Percentiles rank a stretch among this genome's conserved stretches.
Conservation (phyloP, 495 filamentous ascomycete species). For the Neurospora tetrasperma region DNA sequence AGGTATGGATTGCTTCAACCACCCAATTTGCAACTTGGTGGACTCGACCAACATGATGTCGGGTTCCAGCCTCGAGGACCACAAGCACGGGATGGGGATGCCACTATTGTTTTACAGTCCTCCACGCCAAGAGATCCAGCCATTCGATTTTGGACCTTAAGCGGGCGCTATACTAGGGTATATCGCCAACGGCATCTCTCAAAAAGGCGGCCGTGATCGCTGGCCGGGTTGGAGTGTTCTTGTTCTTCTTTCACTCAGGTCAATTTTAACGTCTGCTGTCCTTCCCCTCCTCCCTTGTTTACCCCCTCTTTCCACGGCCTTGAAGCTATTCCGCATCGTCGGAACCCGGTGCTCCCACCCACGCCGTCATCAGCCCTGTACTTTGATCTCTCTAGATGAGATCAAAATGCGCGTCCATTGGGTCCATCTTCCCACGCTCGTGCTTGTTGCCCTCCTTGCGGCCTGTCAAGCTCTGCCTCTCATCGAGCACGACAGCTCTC, state of each 20-base stretch:
- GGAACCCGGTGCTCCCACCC: background rate
- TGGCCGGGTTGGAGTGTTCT: background rate
- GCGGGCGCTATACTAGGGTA: background rate
- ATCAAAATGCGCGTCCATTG: constrained; percentile 14
- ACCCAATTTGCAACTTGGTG: constrained; percentile 7
- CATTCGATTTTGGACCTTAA: background rate
- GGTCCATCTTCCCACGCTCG: background rate
- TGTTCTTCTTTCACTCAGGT: background rate
- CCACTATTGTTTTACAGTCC: background rate
- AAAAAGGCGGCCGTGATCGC: background rate
- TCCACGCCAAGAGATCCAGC: background rate
- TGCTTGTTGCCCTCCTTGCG: constrained; percentile 1
- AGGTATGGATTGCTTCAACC: constrained; percentile 9
- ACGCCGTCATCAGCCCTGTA: background rate
- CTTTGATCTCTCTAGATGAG: background rate
- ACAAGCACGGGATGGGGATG: background rate
- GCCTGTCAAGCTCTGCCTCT: constrained; percentile 9
- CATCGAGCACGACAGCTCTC: constrained; percentile 3
- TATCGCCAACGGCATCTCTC: background rate
- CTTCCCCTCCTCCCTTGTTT: background rate
- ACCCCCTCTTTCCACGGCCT: background rate
- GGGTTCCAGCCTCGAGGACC: background rate
- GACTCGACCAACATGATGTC: background rate
- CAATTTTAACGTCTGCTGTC: background rate
- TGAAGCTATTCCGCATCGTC: background rate